Evolutionary conservation across 2,329 filamentous ascomycete species (phyloP), one percentile per base, ranked within the genome.

Genomic region (Claviceps sp.): DNA sequence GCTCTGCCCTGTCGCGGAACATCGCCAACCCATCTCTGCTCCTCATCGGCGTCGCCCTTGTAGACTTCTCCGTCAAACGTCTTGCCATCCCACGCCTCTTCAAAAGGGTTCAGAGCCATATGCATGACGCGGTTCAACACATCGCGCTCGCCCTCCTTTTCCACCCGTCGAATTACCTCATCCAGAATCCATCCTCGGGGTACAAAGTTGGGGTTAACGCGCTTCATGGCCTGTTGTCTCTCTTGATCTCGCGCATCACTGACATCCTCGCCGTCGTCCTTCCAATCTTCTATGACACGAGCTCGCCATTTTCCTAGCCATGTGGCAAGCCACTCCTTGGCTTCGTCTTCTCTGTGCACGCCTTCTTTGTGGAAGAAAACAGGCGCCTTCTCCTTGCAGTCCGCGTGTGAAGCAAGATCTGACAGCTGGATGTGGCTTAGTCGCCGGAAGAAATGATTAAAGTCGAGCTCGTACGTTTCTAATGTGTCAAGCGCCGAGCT

Each of bases 121-220:
- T 88, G 79, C 83, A 95, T 88, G 23, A 93, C 75, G 34, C 83
- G 76, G 13, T 79, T 73, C 45, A 98, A 66, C 38, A 97, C 82
- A 8, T 89, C 83, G 51, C 87, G 76, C 61, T 98, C 90, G 2
- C 82, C 80, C 49, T 83, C 81, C 64, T 87, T 87, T 67, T 97
- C 88, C 0, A 97, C 90, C 9, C 88, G 79, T 45, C 85, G 80
- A 58, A 98, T 97, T 14, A 98, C 66, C 67, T 98, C 93, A 64
- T 97, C 91, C 20, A 98, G 74, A 49, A 98, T 80, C 90, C 91
- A 98, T 17, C 86, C 83, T 46, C 89, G 79, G 0, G 93, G 88
- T 0, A 96, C 74, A 61, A 98, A 98, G 70, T 87, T 95, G 2
- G 93, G 93, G 63, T 98, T 98, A 22, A 90, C 85, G 26, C 71